Evolutionary conservation across 1,284 basidiomycete genomes (phyloP).

Genomic region (Amylostereum areolatum): DNA sequence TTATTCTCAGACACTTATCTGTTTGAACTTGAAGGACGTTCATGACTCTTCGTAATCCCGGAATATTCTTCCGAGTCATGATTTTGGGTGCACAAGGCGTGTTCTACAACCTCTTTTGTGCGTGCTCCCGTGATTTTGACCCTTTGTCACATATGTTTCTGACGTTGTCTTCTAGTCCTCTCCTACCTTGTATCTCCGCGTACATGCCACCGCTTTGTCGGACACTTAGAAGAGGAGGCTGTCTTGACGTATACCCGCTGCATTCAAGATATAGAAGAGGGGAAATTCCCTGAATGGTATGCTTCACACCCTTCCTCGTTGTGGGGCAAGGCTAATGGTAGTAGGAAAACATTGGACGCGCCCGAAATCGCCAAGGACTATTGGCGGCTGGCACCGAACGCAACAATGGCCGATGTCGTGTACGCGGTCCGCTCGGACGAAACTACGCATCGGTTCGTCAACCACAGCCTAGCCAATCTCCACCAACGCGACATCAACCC

Average conservation of each 20-base stretch:
- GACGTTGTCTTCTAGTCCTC: conserved; percentile 43
- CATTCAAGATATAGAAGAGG: conserved; percentile 81
- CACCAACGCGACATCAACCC: conserved; percentile 82
- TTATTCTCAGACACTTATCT: no score
- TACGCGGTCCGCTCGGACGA: conserved; percentile 93
- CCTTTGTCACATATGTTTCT: conserved; percentile 2
- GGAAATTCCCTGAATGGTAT: conserved; percentile 82
- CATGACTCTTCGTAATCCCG: conserved; percentile 80
- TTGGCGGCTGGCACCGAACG: conserved; percentile 75
- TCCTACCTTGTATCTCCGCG: conserved; percentile 80
- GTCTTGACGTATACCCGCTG: conserved; percentile 81
- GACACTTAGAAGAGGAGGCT: conserved; percentile 93
- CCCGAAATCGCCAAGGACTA: conserved; percentile 92
- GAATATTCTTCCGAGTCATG: conserved; percentile 71
- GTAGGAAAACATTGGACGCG: conserved; percentile 60
- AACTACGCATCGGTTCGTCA: conserved; percentile 87
- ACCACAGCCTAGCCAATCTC: conserved; percentile 88
- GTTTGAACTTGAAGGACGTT: conserved; percentile 58
- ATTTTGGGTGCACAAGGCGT: conserved; percentile 87
- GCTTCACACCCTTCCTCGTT: conserved; percentile 15
- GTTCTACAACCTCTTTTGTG: conserved; percentile 90
- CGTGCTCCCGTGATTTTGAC: conserved; percentile 13
- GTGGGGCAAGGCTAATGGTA: conserved; percentile 1
- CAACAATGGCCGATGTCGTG: conserved; percentile 83
- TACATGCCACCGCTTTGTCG: conserved; percentile 91